phyloP scores from a whole-genome alignment of 2,329 filamentous ascomycete species.

The Trichoderma cornu-damae region DNA sequence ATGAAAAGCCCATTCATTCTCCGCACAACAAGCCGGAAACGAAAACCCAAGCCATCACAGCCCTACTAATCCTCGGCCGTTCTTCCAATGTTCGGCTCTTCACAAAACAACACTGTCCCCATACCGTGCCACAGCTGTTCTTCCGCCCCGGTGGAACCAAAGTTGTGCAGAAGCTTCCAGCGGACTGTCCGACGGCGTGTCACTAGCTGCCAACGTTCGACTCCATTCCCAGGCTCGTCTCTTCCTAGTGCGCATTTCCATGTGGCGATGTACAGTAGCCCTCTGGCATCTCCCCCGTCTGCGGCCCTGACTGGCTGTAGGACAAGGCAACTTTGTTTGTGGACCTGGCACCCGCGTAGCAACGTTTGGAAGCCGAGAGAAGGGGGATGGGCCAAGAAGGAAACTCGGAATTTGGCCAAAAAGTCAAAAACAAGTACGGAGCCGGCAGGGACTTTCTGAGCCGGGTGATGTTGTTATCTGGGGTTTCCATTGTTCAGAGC shows the following conservation, averaged over 20 bases:
- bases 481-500: neutral
- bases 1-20: neutral
- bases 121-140: conserved; percentile 8
- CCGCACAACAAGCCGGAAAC: conserved; percentile 6
- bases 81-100: neutral
- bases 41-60: neutral
- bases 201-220: conserved; percentile 9
- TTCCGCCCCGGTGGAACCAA: neutral
- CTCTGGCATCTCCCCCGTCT: conserved; percentile 8
- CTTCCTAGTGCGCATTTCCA: conserved; percentile 7
- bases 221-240: conserved; percentile 9
- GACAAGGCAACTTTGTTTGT: conserved; percentile 11
- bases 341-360: conserved; percentile 9
- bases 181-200: conserved; percentile 16
- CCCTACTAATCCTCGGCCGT: neutral
- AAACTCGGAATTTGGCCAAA: neutral
- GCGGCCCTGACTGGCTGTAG: conserved; percentile 14
- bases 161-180: conserved; percentile 10
- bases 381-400: neutral
- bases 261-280: conserved; percentile 7
- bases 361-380: conserved; percentile 18
- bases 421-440: neutral
- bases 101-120: conserved; percentile 10
- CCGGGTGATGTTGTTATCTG: neutral
- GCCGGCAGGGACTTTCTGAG: neutral